Percentiles rank a stretch among this genome's conserved stretches.
These are phyloP conservation scores for Blepharisma stoltei DNA, from an alignment of 73 alveolate genomes.

Conservation along the genomic window DNA sequence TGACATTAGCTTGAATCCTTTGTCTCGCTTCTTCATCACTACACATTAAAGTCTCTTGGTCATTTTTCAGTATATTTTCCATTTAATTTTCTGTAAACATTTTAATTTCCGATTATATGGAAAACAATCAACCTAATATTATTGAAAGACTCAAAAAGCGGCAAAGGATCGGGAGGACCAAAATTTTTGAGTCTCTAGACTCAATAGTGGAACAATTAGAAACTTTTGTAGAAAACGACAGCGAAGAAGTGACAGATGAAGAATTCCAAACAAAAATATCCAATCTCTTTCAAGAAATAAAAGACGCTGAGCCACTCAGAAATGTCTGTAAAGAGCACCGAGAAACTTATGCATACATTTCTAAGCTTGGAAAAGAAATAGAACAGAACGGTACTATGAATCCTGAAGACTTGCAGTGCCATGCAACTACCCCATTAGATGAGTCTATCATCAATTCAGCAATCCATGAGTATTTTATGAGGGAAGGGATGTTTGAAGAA, in stretches of 20 bases:
- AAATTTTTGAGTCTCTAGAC: no score
- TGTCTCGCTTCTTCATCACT: no score
- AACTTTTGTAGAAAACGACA: neutral
- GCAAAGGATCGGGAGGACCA: no score
- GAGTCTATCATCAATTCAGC: neutral
- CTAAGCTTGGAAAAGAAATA: constrained; percentile 16
- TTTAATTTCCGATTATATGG: no score
- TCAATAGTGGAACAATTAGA: no score
- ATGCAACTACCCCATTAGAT: neutral
- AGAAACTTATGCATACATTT: neutral
- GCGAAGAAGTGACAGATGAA: neutral
- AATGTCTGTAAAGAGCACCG: neutral
- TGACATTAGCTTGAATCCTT: no score
- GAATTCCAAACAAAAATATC: neutral
- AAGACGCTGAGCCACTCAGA: neutral
- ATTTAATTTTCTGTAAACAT: no score
- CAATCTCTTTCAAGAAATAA: neutral
- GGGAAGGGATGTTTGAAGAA: constrained; percentile 18
- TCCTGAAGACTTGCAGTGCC: neutral
- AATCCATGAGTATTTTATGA: neutral
- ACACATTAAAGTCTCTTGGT: no score
- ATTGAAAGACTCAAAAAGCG: no score
- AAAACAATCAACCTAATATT: no score
- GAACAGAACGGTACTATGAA: neutral
- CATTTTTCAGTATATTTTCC: no score